These are phyloP conservation scores for Zygosaccharomyces bailii DNA, from an alignment of 805 yeast species.

Conservation along the genomic window DNA sequence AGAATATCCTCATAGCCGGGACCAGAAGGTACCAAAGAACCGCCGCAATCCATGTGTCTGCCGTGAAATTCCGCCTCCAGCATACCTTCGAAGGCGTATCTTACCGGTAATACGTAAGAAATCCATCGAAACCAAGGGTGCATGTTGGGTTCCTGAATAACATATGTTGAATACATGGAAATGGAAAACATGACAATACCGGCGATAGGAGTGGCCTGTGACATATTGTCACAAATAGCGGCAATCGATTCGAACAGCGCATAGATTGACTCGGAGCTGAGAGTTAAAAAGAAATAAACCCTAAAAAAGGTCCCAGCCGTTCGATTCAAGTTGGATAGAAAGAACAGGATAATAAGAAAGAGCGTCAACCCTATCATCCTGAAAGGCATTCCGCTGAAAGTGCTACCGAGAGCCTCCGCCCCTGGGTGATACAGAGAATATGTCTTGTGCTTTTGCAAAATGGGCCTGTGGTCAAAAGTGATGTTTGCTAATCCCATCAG, in stretches of 20 bases:
- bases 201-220: slow-evolving; percentile 55
- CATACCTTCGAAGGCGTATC: slow-evolving; percentile 56
- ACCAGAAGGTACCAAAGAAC: slow-evolving; percentile 52
- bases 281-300: slow-evolving; percentile 40
- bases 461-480: slow-evolving; percentile 61
- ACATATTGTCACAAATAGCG: slow-evolving; percentile 44
- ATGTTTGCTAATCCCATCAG: slow-evolving; percentile 56
- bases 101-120: slow-evolving; percentile 49
- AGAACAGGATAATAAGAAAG: slow-evolving; percentile 52
- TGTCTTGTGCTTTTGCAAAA: slow-evolving; percentile 66
- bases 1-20: slow-evolving; percentile 44
- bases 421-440: slow-evolving; percentile 73
- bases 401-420: slow-evolving; percentile 64
- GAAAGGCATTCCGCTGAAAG: slow-evolving; percentile 60
- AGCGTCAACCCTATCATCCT: slow-evolving; percentile 45
- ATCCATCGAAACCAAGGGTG: slow-evolving; percentile 70
- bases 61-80: slow-evolving; percentile 62
- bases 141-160: slow-evolving; percentile 55
- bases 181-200: slow-evolving; percentile 49
- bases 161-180: slow-evolving; percentile 57
- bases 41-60: slow-evolving; percentile 30
- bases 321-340: slow-evolving; percentile 50
- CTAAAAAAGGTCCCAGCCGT: slow-evolving; percentile 55
- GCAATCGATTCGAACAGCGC: slow-evolving; percentile 52
- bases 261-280: slow-evolving; percentile 26